Evolutionary conservation across 208 protist genomes (phyloP).

Genomic region (Trypanosoma boissoni): DNA sequence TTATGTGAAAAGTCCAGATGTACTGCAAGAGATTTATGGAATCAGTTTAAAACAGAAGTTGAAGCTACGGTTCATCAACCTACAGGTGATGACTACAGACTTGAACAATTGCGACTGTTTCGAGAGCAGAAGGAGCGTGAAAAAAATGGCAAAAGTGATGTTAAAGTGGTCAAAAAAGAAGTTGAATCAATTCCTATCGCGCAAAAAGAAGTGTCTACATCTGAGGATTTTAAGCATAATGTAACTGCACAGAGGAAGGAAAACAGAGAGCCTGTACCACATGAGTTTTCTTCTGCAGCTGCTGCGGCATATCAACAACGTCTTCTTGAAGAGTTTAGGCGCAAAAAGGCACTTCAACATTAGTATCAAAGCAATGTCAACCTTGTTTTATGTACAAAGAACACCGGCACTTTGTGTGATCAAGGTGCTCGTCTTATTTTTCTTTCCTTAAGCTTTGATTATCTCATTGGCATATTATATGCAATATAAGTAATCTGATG

Average conservation of each 20-base stretch:
- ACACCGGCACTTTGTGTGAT: neutral
- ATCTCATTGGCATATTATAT: neutral
- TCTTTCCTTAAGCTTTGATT: constrained; percentile 15
- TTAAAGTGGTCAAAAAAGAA: constrained; percentile 2
- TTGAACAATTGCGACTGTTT: constrained; percentile 64
- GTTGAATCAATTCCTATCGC: neutral
- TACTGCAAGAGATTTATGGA: constrained; percentile 46
- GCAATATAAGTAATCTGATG: neutral
- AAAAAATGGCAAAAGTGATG: constrained; percentile 1
- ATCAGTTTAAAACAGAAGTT: constrained; percentile 55
- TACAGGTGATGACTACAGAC: constrained; percentile 74
- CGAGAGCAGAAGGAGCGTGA: constrained; percentile 37
- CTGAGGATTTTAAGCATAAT: neutral
- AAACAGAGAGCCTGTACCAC: constrained; percentile 28
- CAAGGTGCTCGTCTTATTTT: neutral
- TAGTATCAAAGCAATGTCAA: constrained; percentile 6
- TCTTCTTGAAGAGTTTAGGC: constrained; percentile 74
- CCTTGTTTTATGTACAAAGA: constrained; percentile 15
- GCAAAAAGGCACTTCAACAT: constrained; percentile 20
- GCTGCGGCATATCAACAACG: constrained; percentile 80
- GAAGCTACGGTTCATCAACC: constrained; percentile 45
- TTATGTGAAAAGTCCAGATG: neutral
- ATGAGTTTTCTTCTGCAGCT: constrained; percentile 69
- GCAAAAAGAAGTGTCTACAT: constrained; percentile 1
- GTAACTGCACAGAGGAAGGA: constrained; percentile 4